Conservation (phyloP, 352 stramenopile species). For the Globisporangium cystogenes region DNA sequence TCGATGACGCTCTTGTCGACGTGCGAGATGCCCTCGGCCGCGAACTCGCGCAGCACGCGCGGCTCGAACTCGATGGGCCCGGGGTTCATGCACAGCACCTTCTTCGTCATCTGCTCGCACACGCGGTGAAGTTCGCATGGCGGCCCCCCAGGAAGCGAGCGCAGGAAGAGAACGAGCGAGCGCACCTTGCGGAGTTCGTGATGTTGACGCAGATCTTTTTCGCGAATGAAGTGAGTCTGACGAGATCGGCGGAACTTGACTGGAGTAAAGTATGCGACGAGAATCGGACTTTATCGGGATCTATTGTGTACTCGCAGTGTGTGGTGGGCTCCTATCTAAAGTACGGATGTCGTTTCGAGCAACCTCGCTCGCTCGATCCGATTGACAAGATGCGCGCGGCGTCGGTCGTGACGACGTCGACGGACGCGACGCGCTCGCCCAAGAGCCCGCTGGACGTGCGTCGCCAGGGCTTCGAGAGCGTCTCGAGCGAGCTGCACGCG, state of each 20-base stretch:
- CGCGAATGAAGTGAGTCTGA: not conserved
- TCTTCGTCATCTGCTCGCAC: conserved; percentile 48
- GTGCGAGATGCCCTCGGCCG: conserved; percentile 70
- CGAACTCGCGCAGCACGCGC: conserved; percentile 64
- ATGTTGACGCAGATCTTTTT: not conserved
- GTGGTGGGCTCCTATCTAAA: too few species aligned
- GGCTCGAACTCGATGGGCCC: conserved; percentile 80
- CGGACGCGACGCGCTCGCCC: too few species aligned
- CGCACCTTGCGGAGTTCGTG: not conserved
- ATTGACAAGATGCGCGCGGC: not conserved
- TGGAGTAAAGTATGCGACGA: not conserved
- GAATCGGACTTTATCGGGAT: not conserved
- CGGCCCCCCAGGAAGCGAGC: too few species aligned
- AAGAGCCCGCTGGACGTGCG: conserved; percentile 1
- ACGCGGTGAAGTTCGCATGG: too few species aligned
- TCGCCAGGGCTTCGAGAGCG: conserved; percentile 7
- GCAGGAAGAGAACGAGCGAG: not conserved
- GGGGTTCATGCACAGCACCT: conserved; percentile 75
- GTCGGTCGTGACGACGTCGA: not conserved
- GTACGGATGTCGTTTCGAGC: too few species aligned
- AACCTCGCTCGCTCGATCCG: not conserved
- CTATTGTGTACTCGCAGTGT: too few species aligned
- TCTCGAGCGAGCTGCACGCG: conserved; percentile 7
- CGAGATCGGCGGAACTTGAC: not conserved
- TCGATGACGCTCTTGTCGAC: conserved; percentile 77